These are phyloP conservation scores for Didymella pinodella DNA, from an alignment of 2,329 filamentous ascomycete genomes.

Conservation along the genomic window DNA sequence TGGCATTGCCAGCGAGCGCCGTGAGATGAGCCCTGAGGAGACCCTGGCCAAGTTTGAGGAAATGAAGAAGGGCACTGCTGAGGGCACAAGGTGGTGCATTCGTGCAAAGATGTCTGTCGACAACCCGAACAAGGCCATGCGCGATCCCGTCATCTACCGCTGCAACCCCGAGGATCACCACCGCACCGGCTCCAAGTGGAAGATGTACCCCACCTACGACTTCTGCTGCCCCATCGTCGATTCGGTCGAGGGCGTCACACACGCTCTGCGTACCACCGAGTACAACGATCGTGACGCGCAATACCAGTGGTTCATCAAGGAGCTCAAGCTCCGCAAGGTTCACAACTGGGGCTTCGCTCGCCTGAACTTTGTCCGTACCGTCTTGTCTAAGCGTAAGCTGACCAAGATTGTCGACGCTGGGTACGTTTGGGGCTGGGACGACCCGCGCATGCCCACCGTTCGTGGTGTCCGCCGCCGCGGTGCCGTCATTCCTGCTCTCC, in stretches of 20 bases:
- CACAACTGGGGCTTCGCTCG: constrained; percentile 87
- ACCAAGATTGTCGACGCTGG: constrained; percentile 81
- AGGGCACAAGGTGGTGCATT: constrained; percentile 87
- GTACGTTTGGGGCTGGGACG: constrained; percentile 84
- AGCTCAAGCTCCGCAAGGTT: constrained; percentile 75
- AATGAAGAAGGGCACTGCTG: constrained; percentile 86
- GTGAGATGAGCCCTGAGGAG: constrained; percentile 81
- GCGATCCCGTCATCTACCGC: constrained; percentile 96
- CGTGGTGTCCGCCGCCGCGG: constrained; percentile 80
- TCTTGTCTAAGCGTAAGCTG: constrained; percentile 86
- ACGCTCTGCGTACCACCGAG: constrained; percentile 83
- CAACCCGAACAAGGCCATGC: constrained; percentile 92
- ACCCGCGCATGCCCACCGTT: constrained; percentile 85
- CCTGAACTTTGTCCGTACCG: constrained; percentile 83
- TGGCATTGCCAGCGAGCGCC: constrained; percentile 80
- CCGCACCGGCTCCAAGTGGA: constrained; percentile 80
- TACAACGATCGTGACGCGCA: constrained; percentile 87
- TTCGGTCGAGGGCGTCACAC: constrained; percentile 80
- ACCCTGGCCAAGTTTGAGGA: constrained; percentile 86
- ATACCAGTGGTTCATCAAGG: constrained; percentile 85
- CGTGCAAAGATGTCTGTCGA: constrained; percentile 92
- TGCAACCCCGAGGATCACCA: constrained; percentile 81
- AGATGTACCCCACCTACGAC: constrained; percentile 88
- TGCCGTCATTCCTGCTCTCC: constrained; percentile 79
- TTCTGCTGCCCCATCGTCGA: constrained; percentile 86